Evolutionary conservation across 345 rosid species (phyloP).

Genomic region (Eucalyptus urophylla): DNA sequence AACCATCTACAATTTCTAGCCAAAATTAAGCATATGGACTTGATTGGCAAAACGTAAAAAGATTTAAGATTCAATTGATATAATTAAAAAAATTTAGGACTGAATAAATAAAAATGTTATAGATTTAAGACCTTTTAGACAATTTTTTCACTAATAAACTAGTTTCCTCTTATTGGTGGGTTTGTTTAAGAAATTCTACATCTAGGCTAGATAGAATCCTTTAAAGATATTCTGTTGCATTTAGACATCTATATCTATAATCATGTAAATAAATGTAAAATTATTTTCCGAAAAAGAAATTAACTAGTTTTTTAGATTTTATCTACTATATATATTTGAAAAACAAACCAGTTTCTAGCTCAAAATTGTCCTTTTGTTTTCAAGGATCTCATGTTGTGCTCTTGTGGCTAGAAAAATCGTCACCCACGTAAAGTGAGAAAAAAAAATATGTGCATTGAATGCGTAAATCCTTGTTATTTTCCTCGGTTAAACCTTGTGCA

Average conservation of each 20-base stretch:
- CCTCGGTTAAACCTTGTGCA: neutral
- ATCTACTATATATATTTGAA: too few relatives aligned
- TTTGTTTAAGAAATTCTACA: neutral
- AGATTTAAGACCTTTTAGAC: neutral
- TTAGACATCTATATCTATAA: neutral
- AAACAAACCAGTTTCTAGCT: neutral
- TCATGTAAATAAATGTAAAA: neutral
- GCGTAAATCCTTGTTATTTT: neutral
- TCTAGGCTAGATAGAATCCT: neutral
- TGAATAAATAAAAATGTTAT: too few relatives aligned
- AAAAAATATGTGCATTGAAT: neutral
- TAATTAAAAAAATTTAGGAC: too few relatives aligned
- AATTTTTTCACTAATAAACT: neutral
- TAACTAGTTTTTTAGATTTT: neutral
- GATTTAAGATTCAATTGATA: neutral
- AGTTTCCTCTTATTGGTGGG: neutral
- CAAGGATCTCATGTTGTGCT: neutral
- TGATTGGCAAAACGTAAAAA: neutral
- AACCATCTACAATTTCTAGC: neutral
- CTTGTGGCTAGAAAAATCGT: neutral
- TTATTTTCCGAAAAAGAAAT: neutral
- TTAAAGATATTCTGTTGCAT: neutral
- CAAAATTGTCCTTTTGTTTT: neutral
- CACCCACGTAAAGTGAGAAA: neutral
- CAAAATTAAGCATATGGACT: neutral